phyloP scores from a whole-genome alignment of 805 yeast genomes.

The Nakazawaea pomicola region DNA sequence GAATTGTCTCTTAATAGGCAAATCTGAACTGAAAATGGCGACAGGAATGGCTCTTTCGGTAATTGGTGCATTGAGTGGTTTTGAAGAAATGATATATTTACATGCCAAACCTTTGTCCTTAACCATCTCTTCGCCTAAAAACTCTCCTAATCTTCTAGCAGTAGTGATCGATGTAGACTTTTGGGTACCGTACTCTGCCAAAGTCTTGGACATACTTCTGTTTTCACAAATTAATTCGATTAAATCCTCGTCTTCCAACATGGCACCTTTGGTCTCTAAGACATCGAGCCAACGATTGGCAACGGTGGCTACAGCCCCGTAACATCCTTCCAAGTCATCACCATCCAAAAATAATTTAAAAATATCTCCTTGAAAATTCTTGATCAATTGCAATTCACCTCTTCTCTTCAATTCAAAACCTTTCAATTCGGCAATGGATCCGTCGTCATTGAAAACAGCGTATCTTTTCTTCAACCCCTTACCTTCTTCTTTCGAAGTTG shows the following conservation, averaged over 20 bases:
- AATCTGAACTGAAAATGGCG: slow-evolving; percentile 86
- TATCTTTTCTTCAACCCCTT: slow-evolving; percentile 94
- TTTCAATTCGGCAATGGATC: slow-evolving; percentile 88
- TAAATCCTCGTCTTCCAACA: slow-evolving; percentile 89
- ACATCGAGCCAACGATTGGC: slow-evolving; percentile 97
- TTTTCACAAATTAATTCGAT: slow-evolving; percentile 95
- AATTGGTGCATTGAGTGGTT: slow-evolving; percentile 82
- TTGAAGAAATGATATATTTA: slow-evolving; percentile 82
- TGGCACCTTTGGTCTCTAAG: slow-evolving; percentile 77
- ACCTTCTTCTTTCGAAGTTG: slow-evolving; percentile 96
- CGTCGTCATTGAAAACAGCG: slow-evolving; percentile 95
- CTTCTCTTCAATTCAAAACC: slow-evolving; percentile 96
- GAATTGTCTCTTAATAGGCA: slow-evolving; percentile 61
- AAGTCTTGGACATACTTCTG: slow-evolving; percentile 87
- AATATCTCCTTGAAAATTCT: slow-evolving; percentile 91
- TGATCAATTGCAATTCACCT: slow-evolving; percentile 91
- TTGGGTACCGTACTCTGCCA: slow-evolving; percentile 83
- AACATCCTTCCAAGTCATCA: slow-evolving; percentile 69
- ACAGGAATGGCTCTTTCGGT: slow-evolving; percentile 97
- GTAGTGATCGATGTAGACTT: slow-evolving; percentile 96
- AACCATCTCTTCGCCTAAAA: slow-evolving; percentile 93
- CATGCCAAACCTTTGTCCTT: slow-evolving; percentile 95
- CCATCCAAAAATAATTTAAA: slow-evolving; percentile 92
- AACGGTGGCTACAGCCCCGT: slow-evolving; percentile 82
- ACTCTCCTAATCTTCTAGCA: slow-evolving; percentile 88